phyloP scores from a whole-genome alignment of 306 rosid species.

The Oxytropis ochrocephala region DNA sequence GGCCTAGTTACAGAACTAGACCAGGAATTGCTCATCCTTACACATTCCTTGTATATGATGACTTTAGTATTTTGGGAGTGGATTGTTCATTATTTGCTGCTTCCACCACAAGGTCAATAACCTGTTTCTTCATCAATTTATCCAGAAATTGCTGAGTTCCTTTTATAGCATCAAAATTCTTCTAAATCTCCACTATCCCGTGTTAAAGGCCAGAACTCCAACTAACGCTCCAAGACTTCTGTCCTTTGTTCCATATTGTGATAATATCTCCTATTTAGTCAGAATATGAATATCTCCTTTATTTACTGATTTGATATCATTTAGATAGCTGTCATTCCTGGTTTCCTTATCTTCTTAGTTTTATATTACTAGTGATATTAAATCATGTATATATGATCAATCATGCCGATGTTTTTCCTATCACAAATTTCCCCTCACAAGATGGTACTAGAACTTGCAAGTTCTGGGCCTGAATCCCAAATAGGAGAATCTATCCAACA shows the following conservation, averaged over 20 bases:
- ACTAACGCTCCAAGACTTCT: not conserved
- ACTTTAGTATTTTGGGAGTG: not conserved
- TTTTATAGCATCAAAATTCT: not conserved
- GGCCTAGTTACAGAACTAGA: not conserved
- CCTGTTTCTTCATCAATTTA: not conserved
- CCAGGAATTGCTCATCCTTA: not conserved
- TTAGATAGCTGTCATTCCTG: not conserved
- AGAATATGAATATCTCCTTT: not conserved
- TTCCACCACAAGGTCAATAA: not conserved
- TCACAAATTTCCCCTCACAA: not conserved
- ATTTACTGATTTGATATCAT: not conserved
- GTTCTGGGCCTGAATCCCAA: not conserved
- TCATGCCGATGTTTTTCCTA: not conserved
- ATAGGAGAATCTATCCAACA: too few species aligned
- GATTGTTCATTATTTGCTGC: not conserved
- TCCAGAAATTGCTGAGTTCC: not conserved
- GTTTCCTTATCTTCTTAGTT: not conserved
- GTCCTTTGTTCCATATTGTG: not conserved
- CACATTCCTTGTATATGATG: too few species aligned
- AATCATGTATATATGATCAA: not conserved
- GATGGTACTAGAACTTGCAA: not conserved
- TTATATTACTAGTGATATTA: not conserved
- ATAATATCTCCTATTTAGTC: not conserved
- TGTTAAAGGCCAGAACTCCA: not conserved
- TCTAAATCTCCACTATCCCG: not conserved